Base-by-base conservation (phyloP, 305 asterid species). In the Fraxinus sp. region DNA sequence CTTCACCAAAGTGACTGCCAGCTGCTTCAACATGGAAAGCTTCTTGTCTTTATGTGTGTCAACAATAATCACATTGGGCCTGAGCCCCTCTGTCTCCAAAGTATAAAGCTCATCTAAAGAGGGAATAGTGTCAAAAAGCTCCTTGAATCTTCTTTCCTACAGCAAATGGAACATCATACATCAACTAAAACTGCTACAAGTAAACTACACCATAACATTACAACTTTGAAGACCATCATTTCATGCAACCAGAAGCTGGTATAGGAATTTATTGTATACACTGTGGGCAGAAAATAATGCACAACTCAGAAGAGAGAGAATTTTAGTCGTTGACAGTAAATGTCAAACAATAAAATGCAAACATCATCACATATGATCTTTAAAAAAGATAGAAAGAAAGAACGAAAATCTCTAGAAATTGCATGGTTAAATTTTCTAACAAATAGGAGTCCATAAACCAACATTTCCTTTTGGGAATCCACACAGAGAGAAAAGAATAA, bases 81-180 rank as follows among this genome's bases (percentile, higher is more conserved):
- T 87, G 77, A 92, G 89, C 88, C 98, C 95, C 83, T 94, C 97
- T 49, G 88, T 88, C 36, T 90, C 97, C 89, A 94, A 86, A 79
- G 93, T 82, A 62, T 90, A 89, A 80, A 94, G 97, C 87, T 92
- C 97, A 55, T 92, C 97, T 82, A 93, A 83, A 83, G 97, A 86
- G 77, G 98, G 98, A 80, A 93, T 87, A 83, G 90, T 84, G 81
- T 94, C 94, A 84, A 93, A 93, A 83, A 88, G 93, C 89, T 92
- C 97, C 91, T 90, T 94, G 88, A 93, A 90, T 91, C 97, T 90
- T 92, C 97, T 90, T 90, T 93, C 98, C 98, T 93, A 83, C 90
- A 88, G 81, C 88, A 86, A 74, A 80, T 41, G 83, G 83, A 81
- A 55, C 71, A 84, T 76, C 79, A 88, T 86, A 74, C 78, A 79